These are phyloP conservation scores for Volvariella surrecta DNA, from an alignment of 1,284 basidiomycete species.

Conservation along the genomic window DNA sequence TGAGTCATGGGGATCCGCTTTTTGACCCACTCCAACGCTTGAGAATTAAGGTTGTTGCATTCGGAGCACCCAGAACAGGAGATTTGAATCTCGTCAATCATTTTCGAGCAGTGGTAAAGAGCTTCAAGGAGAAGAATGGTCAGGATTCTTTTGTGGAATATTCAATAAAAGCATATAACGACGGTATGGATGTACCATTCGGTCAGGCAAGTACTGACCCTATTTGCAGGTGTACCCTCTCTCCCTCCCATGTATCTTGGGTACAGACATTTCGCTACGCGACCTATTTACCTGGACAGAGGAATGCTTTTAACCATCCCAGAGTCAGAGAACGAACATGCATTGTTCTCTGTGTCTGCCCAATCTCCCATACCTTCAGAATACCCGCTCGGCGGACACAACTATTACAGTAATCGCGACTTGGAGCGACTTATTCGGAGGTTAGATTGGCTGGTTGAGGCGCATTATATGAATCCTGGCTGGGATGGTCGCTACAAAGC, in stretches of 20 bases:
- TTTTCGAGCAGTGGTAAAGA: constrained; percentile 28
- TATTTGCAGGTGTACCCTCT: constrained; percentile 36
- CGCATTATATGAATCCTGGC: constrained; percentile 17
- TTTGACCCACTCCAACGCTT: constrained; percentile 12
- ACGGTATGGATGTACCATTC: constrained; percentile 28
- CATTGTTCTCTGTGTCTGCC: constrained; percentile 28
- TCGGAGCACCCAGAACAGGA: constrained; percentile 41
- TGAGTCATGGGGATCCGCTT: constrained; percentile 9
- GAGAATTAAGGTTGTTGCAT: constrained; percentile 33
- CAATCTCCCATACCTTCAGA: constrained; percentile 13
- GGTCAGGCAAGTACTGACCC: not conserved
- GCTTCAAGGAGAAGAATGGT: constrained; percentile 27
- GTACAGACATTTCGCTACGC: constrained; percentile 39
- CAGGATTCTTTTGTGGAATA: constrained; percentile 33
- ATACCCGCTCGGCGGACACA: constrained; percentile 45
- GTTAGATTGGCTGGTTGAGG: constrained; percentile 33
- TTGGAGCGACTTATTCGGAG: constrained; percentile 35
- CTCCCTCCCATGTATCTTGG: constrained; percentile 40
- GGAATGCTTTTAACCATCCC: constrained; percentile 39
- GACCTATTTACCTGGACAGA: constrained; percentile 38
- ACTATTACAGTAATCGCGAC: constrained; percentile 48
- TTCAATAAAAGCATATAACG: constrained; percentile 44
- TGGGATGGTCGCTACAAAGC: constrained; percentile 22
- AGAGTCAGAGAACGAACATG: constrained; percentile 32
- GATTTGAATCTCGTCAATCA: constrained; percentile 30